phyloP scores from a whole-genome alignment of 345 rosid species.

The Atalantia buxifolia region DNA sequence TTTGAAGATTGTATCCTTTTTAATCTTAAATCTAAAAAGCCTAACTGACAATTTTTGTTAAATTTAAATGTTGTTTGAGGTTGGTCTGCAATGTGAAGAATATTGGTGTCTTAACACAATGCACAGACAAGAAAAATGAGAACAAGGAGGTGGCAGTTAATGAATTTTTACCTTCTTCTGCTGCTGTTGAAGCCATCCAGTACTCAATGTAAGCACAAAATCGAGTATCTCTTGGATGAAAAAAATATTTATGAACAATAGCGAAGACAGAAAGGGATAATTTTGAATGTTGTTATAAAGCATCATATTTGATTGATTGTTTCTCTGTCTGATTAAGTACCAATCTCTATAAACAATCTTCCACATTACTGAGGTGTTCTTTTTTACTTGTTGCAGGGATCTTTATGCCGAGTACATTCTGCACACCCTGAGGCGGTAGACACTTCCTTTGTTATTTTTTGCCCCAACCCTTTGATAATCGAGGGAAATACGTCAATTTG shows the following conservation, averaged over 20 bases:
- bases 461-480: background rate
- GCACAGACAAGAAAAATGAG: conserved; percentile 90
- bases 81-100: background rate
- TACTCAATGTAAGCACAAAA: conserved; percentile 68
- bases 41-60: background rate
- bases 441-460: background rate
- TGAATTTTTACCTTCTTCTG: conserved; percentile 67
- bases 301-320: background rate
- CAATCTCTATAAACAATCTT: background rate
- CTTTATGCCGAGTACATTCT: conserved; percentile 78
- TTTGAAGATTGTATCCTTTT: conserved; percentile 89
- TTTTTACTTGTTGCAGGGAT: conserved; percentile 57
- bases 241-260: background rate
- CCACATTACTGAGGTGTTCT: conserved; percentile 13
- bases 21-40: background rate
- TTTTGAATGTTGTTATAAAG: background rate
- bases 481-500: background rate
- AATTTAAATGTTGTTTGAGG: background rate
- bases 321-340: background rate
- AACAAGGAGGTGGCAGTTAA: conserved; percentile 96
- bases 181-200: conserved; percentile 76
- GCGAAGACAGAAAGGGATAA: background rate
- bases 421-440: conserved; percentile 72
- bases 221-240: background rate
- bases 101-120: conserved; percentile 16